Base-by-base conservation (phyloP, 2,329 filamentous ascomycete species). In the Aspergillus versicolor region DNA sequence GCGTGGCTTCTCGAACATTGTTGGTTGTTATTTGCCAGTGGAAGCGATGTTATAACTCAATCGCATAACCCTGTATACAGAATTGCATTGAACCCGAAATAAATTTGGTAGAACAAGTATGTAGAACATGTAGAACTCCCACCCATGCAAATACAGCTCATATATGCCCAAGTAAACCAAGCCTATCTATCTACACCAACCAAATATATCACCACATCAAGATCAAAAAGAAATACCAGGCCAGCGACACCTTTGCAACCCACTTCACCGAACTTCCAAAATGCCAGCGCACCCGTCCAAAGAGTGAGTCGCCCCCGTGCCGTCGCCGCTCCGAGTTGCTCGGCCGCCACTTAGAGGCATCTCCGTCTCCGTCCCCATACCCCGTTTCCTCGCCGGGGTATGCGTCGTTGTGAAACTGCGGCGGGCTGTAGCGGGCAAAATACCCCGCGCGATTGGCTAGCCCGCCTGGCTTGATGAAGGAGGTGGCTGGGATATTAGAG, bases 201-300 rank as follows among this genome's bases (percentile, higher is more conserved):
- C 41, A 19, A 12, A 27, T 34, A 30, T 17, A 13, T 45, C 43
- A 90, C 61, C 87, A 87, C 67, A 80, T 81, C 75, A 82, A 85
- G 56, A 87, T 79, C 64, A 93, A 74, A 75, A 86, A 90, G 30
- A 79, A 79, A 79, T 89, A 94, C 70, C 86, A 86, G 13, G 77
- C 62, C 44, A 87, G 71, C 19, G 84, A 85, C 71, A 89, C 82
- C 80, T 83, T 84, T 5, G 79, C 79, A 3, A 92, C 86, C 47
- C 83, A 79, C 75, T 83, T 85, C 17, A 87, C 65, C 44, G 83
- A 87, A 8, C 78, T 81, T 73, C 80, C 81, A 38, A 91, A 74
- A 70, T 93, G 88, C 24, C 79, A 77, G 32, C 77, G 70, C 5
- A 89, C 81, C 4, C 84, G 56, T 5, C 40, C 57, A 4, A 40